A percentile compares a stretch with the other conserved stretches of the same genome.
phyloP scores from a whole-genome alignment of 768 basidiomycete genomes.

The Neoboletus brunneissimus region DNA sequence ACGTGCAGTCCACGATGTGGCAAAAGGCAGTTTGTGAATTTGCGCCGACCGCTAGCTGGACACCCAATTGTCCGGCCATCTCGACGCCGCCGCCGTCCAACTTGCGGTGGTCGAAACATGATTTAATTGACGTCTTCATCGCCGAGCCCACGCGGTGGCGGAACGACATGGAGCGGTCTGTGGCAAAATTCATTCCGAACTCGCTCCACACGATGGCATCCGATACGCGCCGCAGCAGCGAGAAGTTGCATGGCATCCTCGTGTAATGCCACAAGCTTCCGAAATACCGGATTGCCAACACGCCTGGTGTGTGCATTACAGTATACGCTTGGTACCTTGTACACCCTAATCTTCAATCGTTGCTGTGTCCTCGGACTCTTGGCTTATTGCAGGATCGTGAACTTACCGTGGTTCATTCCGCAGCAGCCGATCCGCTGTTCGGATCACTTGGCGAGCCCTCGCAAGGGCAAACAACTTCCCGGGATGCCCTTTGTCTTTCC shows the following conservation, averaged over 20 bases:
- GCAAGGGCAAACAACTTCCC: background rate
- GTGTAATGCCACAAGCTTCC: background rate
- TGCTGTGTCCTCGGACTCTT: background rate
- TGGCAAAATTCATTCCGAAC: background rate
- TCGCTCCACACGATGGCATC: background rate
- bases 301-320: background rate
- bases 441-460: background rate
- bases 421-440: background rate
- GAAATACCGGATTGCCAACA: background rate
- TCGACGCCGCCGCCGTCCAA: background rate
- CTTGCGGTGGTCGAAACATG: background rate
- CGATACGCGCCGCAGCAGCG: background rate
- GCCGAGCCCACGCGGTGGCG: background rate
- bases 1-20: slow-evolving; percentile 28
- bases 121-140: background rate
- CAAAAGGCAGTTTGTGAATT: background rate
- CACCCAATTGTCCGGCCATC: background rate
- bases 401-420: background rate
- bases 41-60: background rate
- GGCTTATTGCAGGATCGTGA: background rate
- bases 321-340: background rate
- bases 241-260: slow-evolving; percentile 6
- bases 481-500: background rate
- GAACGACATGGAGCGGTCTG: background rate
- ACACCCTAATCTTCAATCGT: background rate